phyloP scores from a whole-genome alignment of 2,329 filamentous ascomycete species.

The Dothistroma pini region DNA sequence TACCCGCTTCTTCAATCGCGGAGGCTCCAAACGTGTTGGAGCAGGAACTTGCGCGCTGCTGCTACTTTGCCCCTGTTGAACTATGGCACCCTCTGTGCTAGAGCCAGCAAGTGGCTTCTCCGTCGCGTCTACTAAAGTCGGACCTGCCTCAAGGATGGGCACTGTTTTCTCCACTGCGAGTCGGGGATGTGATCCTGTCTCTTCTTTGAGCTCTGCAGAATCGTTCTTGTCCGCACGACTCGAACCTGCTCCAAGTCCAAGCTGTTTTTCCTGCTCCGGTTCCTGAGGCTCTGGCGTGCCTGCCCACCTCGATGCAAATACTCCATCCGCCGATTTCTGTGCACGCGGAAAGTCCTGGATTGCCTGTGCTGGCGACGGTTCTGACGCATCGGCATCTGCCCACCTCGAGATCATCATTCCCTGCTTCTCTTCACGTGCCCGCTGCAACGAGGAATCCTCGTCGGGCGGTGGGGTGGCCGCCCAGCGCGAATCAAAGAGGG shows the following conservation, averaged over 20 bases:
- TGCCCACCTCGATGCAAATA: conserved; percentile 30
- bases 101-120: neutral
- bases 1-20: conserved; percentile 44
- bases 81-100: neutral
- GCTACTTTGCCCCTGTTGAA: neutral
- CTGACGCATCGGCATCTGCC: conserved; percentile 23
- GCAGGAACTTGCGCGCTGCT: conserved; percentile 4
- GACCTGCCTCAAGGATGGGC: neutral
- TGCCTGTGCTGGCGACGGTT: conserved; percentile 8
- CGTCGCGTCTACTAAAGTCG: neutral
- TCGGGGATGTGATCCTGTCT: neutral
- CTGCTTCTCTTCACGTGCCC: conserved; percentile 12
- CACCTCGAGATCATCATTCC: conserved; percentile 27
- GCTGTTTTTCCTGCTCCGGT: conserved; percentile 5
- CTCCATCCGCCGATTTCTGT: conserved; percentile 20
- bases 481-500: conserved; percentile 31
- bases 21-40: conserved; percentile 27
- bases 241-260: neutral
- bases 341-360: conserved; percentile 5
- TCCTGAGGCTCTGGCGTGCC: conserved; percentile 23
- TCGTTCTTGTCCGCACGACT: neutral
- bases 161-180: neutral
- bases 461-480: conserved; percentile 25
- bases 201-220: neutral
- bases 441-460: conserved; percentile 7